Percentiles rank a stretch among this genome's conserved stretches.
These are phyloP conservation scores for barley (Hordeum vulgare) DNA, from an alignment of 176 grass and related monocot species.

Conservation along the genomic window MorexV3_pseudomolecules_assembly NC_058521.1:519191280-519191779, in stretches of 20 bases:
- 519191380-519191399: not conserved
- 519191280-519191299: constrained; percentile 86
- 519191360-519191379: constrained; percentile 41
- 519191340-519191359: constrained; percentile 65
- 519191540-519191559: not conserved
- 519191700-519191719: not conserved
- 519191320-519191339: constrained; percentile 74
- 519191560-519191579: not conserved
- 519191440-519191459: no score
- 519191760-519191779: constrained; percentile 19
- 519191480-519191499: not conserved
- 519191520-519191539: not conserved
- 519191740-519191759: constrained; percentile 35
- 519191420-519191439: not conserved
- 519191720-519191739: constrained; percentile 13
- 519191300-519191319: constrained; percentile 73
- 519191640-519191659: not conserved
- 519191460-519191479: no score
- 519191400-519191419: no score
- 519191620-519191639: no score
- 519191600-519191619: not conserved
- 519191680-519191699: constrained; percentile 41
- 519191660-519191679: not conserved
- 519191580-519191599: not conserved
- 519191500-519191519: not conserved